Base-by-base conservation (phyloP, 306 rosid genomes). In the Quercus parvula region DNA sequence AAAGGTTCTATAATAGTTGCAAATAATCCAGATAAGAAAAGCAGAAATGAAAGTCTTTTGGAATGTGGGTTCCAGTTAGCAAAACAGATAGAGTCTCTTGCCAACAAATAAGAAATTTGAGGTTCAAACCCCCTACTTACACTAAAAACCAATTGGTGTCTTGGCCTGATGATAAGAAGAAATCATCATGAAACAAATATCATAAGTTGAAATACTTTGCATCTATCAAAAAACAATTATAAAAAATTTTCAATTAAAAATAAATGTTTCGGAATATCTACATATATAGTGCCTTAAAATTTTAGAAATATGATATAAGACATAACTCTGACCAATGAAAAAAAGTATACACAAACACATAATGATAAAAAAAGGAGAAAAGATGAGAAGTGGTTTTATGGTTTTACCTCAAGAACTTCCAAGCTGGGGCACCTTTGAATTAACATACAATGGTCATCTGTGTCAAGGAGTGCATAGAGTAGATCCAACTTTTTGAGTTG, bases 361-460 rank as follows among this genome's bases (percentile, higher is more conserved):
- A 64, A 57, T 13, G 20, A 28, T 27, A 28, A 28, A 71, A 38
- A 25, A 14, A 72, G 30, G 14, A 24, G 19, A 75, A 77, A 38
- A 7, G 51, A 52, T 17, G 35, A 58, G 74, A 69, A 71, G 35
- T 18, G 70, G 80, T 61, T 56, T 11, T 73, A 55, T 30, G 66
- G 70, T 62, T 71, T 66, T 79, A 91, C 99, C 98, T 93, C 98
- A 10, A 95, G 97, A 73, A 90, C 86, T 89, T 86, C 94, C 81
- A 95, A 84, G 89, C 91, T 93, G 79, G 98, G 98, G 82, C 99
- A 90, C 88, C 80, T 90, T 52, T 90, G 93, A 62, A 95, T 93
- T 84, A 95, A 87, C 5, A 54, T 82, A 69, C 99, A 95, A 78
- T 95, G 98, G 80, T 95, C 99, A 69, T 93, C 97, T 0, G 97